These are phyloP conservation scores for Oryza longistaminata DNA, from an alignment of 176 grass and related monocot species.

Conservation along the genomic window DNA sequence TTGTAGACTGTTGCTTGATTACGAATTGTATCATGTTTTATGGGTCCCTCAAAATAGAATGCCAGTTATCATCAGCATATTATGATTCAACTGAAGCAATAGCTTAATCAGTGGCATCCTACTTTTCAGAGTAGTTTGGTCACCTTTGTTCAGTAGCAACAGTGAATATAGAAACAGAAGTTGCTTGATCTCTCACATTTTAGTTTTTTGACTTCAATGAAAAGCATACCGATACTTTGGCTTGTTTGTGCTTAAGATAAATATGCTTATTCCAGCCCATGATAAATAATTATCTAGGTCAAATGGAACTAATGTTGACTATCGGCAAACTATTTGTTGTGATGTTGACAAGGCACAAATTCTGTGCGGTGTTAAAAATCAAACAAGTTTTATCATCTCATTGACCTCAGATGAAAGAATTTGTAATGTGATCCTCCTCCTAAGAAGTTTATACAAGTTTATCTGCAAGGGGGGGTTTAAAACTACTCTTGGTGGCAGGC, in stretches of 20 bases:
- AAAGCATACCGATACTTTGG: background rate
- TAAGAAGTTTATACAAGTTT: conserved; percentile 9
- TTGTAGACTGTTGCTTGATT: conserved; percentile 26
- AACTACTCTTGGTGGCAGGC: background rate
- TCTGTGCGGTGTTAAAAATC: background rate
- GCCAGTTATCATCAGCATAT: conserved; percentile 36
- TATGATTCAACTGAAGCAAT: conserved; percentile 35
- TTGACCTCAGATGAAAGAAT: conserved; percentile 27
- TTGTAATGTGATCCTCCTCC: background rate
- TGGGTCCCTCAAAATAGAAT: conserved; percentile 54
- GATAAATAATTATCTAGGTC: conserved; percentile 21
- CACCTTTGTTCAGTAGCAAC: conserved; percentile 13
- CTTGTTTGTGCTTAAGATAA: conserved; percentile 15
- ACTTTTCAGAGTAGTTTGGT: background rate
- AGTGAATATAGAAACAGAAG: conserved; percentile 23
- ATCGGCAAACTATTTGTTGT: background rate
- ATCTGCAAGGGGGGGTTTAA: background rate
- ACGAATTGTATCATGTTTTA: conserved; percentile 28
- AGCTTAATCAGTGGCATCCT: conserved; percentile 37
- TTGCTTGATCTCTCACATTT: conserved; percentile 8
- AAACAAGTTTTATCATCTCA: background rate
- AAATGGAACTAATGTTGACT: conserved; percentile 20
- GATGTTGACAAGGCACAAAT: conserved; percentile 16
- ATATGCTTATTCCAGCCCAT: conserved; percentile 1
- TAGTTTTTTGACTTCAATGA: conserved; percentile 6